Conservation (phyloP, 2,329 filamentous ascomycete genomes). For the Diaporthe sp. region DNA sequence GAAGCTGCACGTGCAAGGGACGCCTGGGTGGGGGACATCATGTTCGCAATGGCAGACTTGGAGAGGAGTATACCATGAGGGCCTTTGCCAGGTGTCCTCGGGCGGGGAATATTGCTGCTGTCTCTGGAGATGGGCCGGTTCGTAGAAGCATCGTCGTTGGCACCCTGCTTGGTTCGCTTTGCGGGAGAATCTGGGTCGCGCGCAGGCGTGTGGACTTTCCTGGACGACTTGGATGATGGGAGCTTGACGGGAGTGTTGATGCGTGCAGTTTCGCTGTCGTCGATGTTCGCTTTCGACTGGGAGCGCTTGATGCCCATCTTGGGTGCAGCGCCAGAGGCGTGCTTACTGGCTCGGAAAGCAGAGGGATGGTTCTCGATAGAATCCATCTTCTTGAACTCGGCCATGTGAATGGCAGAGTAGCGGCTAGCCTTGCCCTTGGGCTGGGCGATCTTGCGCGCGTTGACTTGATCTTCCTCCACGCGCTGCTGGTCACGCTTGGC, state of each 20-base stretch:
- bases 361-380: slow-evolving; percentile 92
- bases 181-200: slow-evolving; percentile 59
- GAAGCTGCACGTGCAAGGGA: slow-evolving; percentile 74
- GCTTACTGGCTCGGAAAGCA: slow-evolving; percentile 74
- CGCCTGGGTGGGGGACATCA: slow-evolving; percentile 85
- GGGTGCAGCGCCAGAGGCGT: slow-evolving; percentile 59
- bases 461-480: slow-evolving; percentile 58
- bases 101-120: slow-evolving; percentile 62
- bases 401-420: slow-evolving; percentile 88
- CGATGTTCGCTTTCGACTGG: slow-evolving; percentile 67
- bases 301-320: slow-evolving; percentile 66
- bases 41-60: slow-evolving; percentile 65
- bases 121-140: slow-evolving; percentile 71
- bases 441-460: slow-evolving; percentile 79
- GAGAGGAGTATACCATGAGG: slow-evolving; percentile 55
- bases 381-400: slow-evolving; percentile 97
- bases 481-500: slow-evolving; percentile 71
- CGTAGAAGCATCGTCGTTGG: slow-evolving; percentile 78
- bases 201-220: slow-evolving; percentile 47
- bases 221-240: slow-evolving; percentile 47
- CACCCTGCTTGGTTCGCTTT: slow-evolving; percentile 79
- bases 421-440: slow-evolving; percentile 83
- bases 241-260: slow-evolving; percentile 55
- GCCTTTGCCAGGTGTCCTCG: slow-evolving; percentile 60
- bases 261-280: slow-evolving; percentile 66